Percentiles rank a stretch among this genome's conserved stretches.
These are phyloP conservation scores for Starmerella sirachaensis DNA, from an alignment of 805 yeast species.

Conservation along the genomic window DNA sequence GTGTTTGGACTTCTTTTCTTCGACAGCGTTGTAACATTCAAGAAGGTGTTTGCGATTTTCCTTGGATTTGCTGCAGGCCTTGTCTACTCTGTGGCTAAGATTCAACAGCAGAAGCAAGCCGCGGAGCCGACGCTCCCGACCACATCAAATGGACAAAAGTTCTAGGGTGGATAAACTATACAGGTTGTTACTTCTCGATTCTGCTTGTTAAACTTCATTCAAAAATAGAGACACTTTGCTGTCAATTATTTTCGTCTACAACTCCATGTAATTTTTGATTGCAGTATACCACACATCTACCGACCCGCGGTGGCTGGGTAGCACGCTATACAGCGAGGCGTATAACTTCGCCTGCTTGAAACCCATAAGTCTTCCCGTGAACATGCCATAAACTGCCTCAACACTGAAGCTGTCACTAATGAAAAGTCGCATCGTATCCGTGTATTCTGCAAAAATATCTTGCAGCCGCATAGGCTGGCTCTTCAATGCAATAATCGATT, in stretches of 20 bases:
- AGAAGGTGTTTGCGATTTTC: conserved; percentile 79
- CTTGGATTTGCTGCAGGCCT: conserved; percentile 93
- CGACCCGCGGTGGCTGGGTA: conserved; percentile 35
- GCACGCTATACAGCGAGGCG: conserved; percentile 39
- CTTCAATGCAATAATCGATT: conserved; percentile 23
- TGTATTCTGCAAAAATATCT: conserved; percentile 40
- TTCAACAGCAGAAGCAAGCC: conserved; percentile 50
- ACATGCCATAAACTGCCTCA: conserved; percentile 31
- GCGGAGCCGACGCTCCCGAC: conserved; percentile 22
- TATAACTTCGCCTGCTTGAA: conserved; percentile 41
- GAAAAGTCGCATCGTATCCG: conserved; percentile 12
- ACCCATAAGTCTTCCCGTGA: conserved; percentile 37
- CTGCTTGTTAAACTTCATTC: no score
- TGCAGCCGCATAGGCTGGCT: conserved; percentile 37
- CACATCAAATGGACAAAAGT: no score
- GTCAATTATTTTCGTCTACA: no score
- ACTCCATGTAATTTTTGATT: conserved; percentile 9
- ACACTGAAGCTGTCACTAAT: conserved; percentile 11
- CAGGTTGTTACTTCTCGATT: no score
- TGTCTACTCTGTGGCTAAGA: conserved; percentile 91
- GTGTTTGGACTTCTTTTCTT: conserved; percentile 88
- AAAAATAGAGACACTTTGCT: no score
- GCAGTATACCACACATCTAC: conserved; percentile 15
- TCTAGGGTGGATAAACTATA: no score
- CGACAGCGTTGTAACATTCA: conserved; percentile 88